Base-by-base conservation (phyloP, 495 filamentous ascomycete species). In the Astrocystis sublimbata region DNA sequence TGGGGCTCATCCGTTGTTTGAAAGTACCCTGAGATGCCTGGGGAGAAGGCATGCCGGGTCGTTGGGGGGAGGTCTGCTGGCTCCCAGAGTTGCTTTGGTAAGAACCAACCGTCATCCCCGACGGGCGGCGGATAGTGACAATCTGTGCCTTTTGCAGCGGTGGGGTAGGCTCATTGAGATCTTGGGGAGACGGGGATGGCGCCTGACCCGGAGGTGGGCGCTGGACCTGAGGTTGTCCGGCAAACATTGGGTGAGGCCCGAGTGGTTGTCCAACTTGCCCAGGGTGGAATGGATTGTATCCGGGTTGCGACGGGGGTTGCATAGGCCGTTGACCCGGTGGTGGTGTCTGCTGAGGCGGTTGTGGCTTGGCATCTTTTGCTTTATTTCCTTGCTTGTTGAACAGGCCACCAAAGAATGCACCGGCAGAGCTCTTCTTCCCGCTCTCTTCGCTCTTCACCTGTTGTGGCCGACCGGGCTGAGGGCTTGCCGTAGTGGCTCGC, bases 351-450 rank as follows among this genome's bases (percentile, higher is more conserved):
- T 68, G 65, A 36, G 41, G 61, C 23, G 59, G 36, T 40, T 66
- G 68, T 40, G 57, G 55, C 40, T 55, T 72, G 17, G 60, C 33
- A 23, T 72, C 70, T 12, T 62, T 46, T 0, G 63, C 15, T 36
- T 70, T 72, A 13, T 58, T 60, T 19, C 58, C 67, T 57, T 68
- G 70, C 38, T 69, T 68, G 28, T 61, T 65, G 28, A 72, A 72
- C 30, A 72, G 47, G 13, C 70, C 63, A 17, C 70, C 70, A 6
- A 70, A 42, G 28, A 72, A 70, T 3, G 65, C 63, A 13, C 61
- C 62, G 2, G 30, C 59, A 47, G 62, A 60, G 19, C 66, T 60
- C 65, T 68, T 72, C 36, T 70, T 65, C 38, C 62, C 64, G 21
- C 55, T 65, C 24, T 70, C 70, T 19, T 72, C 70, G 9, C 50